Evolutionary conservation across 192 early-diverging fungal genomes (phyloP).

Genomic region (Podochytrium sp.): DNA sequence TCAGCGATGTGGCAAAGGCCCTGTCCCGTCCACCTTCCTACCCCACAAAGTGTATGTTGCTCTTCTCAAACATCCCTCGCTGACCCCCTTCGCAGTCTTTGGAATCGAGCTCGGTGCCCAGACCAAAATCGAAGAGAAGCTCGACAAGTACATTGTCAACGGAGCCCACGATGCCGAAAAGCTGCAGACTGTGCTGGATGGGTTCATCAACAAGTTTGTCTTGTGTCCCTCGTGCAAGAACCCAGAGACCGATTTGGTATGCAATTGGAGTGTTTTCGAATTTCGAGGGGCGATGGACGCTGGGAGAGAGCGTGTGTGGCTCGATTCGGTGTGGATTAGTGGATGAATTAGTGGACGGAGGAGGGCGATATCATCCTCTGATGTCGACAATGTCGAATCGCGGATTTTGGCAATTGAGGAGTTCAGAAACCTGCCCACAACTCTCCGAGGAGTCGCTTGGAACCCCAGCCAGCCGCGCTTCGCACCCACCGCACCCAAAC

Average conservation of each 20-base stretch:
- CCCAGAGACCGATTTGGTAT: constrained; percentile 94
- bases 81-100: constrained; percentile 69
- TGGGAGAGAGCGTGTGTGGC: too few relatives aligned
- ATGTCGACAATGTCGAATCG: too few relatives aligned
- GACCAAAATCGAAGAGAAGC: constrained; percentile 85
- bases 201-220: constrained; percentile 94
- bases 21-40: constrained; percentile 86
- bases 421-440: too few relatives aligned
- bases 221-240: constrained; percentile 90
- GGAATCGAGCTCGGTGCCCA: constrained; percentile 96
- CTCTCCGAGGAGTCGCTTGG: too few relatives aligned
- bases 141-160: constrained; percentile 93
- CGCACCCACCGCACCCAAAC: too few relatives aligned
- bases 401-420: too few relatives aligned
- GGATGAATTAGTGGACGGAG: too few relatives aligned
- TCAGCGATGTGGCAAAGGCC: constrained; percentile 89
- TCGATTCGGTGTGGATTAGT: too few relatives aligned
- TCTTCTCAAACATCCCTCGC: background rate
- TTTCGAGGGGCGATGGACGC: too few relatives aligned
- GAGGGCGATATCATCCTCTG: too few relatives aligned
- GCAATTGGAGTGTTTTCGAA: too few relatives aligned
- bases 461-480: too few relatives aligned
- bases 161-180: constrained; percentile 88
- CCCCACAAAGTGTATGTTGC: constrained; percentile 49
- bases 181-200: constrained; percentile 83